Evolutionary conservation across 208 protist genomes (phyloP), one percentile per base, ranked within the genome.

Genomic region (Trichomonas gallinae): DNA sequence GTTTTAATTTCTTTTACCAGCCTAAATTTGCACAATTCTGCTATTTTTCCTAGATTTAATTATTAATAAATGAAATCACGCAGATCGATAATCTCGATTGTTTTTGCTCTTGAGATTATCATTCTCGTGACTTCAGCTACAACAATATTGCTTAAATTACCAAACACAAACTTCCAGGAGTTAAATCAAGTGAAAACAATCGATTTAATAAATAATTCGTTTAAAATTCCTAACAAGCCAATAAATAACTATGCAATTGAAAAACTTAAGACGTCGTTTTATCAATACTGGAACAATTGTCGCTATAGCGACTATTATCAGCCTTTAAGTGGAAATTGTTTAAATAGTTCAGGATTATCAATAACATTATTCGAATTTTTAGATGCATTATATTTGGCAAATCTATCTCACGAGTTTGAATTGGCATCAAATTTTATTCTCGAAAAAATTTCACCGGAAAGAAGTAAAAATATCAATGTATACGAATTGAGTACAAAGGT

Each of bases 311-410:
- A 89, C 46, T 89, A 89, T 89, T 40, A 44, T 46, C 34, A 46
- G 46, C 83, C 83, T 31, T 44, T 89, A 44, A 44, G 34, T 31
- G 40, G 83, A 89, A 46, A 15, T n/a, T 89, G 83, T 46, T 46
- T 26, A 46, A 89, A 89, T 45, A 89, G 83, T 89, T 89, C 83
- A n/a, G 83, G 83, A 42, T 31, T 89, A n/a, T 89, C 83, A 89
- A 44, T 89, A 44, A 46, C 83, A 89, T 31, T 46, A 89, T 44
- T 89, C 40, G 83, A 46, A 42, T 89, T 40, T 31, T 21, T 89
- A 31, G 83, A 89, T 44, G 34, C 83, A 46, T 46, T 89, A 46
- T 89, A 89, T 89, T 8, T 89, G 0, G 31, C 83, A 44, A 40
- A 46, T 10, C 40, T 89, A 46, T 44, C 17, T 21, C 10, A 89